Conservation (phyloP, 2,329 filamentous ascomycete species). For the Lachnellula arida region DNA sequence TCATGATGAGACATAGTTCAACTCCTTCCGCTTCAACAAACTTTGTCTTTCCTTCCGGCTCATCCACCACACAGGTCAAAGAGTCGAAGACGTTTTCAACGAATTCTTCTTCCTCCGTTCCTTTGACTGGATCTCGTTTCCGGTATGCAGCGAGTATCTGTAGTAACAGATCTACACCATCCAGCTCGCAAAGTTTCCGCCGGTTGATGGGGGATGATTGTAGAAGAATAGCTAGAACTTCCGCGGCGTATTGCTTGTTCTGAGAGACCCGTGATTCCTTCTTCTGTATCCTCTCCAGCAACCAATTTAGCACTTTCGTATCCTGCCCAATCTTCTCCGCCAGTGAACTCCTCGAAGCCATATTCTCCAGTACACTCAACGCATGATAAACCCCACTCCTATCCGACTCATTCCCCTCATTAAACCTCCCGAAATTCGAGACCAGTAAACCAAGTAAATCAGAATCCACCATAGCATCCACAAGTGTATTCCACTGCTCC, state of each 20-base stretch:
- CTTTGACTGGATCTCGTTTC: constrained; percentile 77
- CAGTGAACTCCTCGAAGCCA: constrained; percentile 66
- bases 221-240: constrained; percentile 83
- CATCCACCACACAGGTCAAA: constrained; percentile 74
- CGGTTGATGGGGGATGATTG: constrained; percentile 69
- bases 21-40: constrained; percentile 89
- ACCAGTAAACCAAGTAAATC: constrained; percentile 71
- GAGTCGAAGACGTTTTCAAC: constrained; percentile 91
- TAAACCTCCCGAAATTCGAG: constrained; percentile 72
- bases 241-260: constrained; percentile 93
- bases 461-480: constrained; percentile 60
- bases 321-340: constrained; percentile 70
- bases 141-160: constrained; percentile 82
- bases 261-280: constrained; percentile 68
- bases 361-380: constrained; percentile 76
- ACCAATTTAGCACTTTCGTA: constrained; percentile 66
- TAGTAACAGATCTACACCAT: constrained; percentile 75
- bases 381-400: constrained; percentile 83
- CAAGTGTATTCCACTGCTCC: constrained; percentile 74
- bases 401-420: constrained; percentile 72
- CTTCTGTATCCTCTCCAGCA: constrained; percentile 67
- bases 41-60: constrained; percentile 67
- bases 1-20: constrained; percentile 86
- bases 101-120: constrained; percentile 88
- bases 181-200: constrained; percentile 54